A percentile compares a stretch with the other conserved stretches of the same genome.
These are phyloP conservation scores for Mariannaea elegans DNA, from an alignment of 2,329 filamentous ascomycete genomes.

Conservation along the genomic window DNA sequence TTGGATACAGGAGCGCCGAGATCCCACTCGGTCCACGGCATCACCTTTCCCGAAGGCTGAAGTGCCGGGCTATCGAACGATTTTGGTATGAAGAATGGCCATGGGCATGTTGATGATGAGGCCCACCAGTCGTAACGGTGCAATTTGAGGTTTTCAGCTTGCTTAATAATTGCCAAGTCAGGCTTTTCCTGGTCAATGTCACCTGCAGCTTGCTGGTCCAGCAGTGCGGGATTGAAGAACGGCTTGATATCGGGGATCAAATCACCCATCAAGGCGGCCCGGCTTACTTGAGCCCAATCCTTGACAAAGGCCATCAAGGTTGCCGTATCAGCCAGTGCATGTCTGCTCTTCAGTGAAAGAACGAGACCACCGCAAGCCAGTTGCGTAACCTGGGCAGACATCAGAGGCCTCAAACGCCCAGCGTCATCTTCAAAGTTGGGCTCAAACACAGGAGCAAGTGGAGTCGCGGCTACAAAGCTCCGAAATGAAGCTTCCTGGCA, in stretches of 20 bases:
- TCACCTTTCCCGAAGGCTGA: conserved; percentile 15
- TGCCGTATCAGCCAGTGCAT: conserved; percentile 37
- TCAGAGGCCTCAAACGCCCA: conserved; percentile 1
- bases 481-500: conserved; percentile 13
- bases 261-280: neutral
- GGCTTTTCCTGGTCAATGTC: conserved; percentile 27
- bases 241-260: neutral
- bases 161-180: conserved; percentile 13
- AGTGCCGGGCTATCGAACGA: conserved; percentile 14
- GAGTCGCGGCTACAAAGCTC: conserved; percentile 12
- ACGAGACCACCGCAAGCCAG: conserved; percentile 34
- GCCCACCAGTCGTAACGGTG: conserved; percentile 41
- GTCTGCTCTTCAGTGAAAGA: conserved; percentile 28
- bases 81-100: conserved; percentile 13
- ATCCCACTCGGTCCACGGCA: conserved; percentile 41
- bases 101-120: conserved; percentile 17
- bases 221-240: conserved; percentile 17
- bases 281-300: conserved; percentile 32
- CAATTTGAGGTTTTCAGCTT: conserved; percentile 25
- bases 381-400: conserved; percentile 34
- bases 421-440: neutral
- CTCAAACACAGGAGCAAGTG: conserved; percentile 2
- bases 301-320: conserved; percentile 31
- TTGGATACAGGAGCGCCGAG: conserved; percentile 29
- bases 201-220: conserved; percentile 29